Evolutionary conservation across 331 rosid species (phyloP).

Genomic region (Arachis monticola): DNA sequence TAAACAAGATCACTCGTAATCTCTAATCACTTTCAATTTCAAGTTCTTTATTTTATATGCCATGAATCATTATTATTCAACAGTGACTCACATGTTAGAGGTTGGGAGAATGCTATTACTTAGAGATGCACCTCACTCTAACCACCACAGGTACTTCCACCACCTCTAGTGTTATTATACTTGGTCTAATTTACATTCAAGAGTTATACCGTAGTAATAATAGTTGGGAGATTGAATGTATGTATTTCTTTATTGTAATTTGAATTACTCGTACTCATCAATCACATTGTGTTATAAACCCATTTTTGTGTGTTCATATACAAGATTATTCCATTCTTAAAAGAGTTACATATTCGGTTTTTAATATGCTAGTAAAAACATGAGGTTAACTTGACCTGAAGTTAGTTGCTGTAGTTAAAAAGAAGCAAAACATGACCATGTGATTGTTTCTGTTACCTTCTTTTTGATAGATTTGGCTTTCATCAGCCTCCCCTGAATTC

Average conservation of each 20-base stretch:
- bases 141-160: slow-evolving; percentile 51
- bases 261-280: slow-evolving; percentile 10
- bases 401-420: slow-evolving; percentile 25
- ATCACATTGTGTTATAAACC: not conserved
- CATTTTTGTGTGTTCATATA: too few relatives aligned
- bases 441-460: slow-evolving; percentile 22
- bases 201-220: not conserved
- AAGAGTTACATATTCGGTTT: slow-evolving; percentile 2
- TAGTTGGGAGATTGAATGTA: not conserved
- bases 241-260: not conserved
- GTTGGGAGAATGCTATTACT: slow-evolving; percentile 70
- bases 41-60: not conserved
- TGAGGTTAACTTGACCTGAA: not conserved
- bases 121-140: slow-evolving; percentile 72
- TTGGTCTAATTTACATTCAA: not conserved
- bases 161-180: too few relatives aligned
- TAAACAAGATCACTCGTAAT: slow-evolving; percentile 41
- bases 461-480: slow-evolving; percentile 78
- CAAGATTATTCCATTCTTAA: not conserved
- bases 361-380: slow-evolving; percentile 1
- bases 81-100: slow-evolving; percentile 82
- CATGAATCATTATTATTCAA: not conserved
- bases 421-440: slow-evolving; percentile 5
- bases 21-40: slow-evolving; percentile 15
- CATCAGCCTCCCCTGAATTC: slow-evolving; percentile 91